Conservation (phyloP, 805 yeast species). For the Wickerhamiella occidentalis region DNA sequence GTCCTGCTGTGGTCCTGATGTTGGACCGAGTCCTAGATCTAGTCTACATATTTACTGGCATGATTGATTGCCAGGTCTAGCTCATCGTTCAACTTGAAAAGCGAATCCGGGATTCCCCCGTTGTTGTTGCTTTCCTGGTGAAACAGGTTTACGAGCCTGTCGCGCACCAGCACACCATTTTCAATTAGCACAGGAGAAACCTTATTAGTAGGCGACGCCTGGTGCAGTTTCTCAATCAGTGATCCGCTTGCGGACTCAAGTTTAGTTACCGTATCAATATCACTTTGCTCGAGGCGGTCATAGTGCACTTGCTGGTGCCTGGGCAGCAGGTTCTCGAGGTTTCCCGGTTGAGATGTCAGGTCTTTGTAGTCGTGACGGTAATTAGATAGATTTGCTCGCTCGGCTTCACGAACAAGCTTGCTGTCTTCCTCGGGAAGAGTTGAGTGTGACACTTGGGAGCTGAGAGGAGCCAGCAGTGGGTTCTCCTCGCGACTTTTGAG, state of each 20-base stretch:
- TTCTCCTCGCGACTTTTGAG: not conserved
- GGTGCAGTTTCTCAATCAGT: constrained; percentile 1
- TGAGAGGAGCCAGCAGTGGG: not conserved
- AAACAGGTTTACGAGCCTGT: constrained; percentile 1
- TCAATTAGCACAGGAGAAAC: not conserved
- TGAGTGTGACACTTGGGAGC: not conserved
- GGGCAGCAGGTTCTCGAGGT: constrained; percentile 5
- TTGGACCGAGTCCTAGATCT: too few species aligned
- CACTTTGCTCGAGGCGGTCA: not conserved
- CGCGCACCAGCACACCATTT: constrained; percentile 2
- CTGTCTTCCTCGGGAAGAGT: not conserved
- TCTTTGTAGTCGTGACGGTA: not conserved
- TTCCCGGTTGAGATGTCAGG: not conserved
- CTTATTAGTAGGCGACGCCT: not conserved
- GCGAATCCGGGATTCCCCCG: constrained; percentile 3
- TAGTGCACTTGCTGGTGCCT: not conserved
- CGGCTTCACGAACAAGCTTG: not conserved
- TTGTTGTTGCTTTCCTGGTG: not conserved
- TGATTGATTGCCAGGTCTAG: not conserved
- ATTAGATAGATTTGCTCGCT: not conserved
- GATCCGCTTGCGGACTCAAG: not conserved
- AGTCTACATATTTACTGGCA: not conserved
- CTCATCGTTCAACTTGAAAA: constrained; percentile 4
- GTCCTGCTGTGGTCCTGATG: too few species aligned
- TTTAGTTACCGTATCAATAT: constrained; percentile 1